Evolutionary conservation across 108 stramenopile species (phyloP).

Genomic region (Nannochloropsis oceanica): DNA sequence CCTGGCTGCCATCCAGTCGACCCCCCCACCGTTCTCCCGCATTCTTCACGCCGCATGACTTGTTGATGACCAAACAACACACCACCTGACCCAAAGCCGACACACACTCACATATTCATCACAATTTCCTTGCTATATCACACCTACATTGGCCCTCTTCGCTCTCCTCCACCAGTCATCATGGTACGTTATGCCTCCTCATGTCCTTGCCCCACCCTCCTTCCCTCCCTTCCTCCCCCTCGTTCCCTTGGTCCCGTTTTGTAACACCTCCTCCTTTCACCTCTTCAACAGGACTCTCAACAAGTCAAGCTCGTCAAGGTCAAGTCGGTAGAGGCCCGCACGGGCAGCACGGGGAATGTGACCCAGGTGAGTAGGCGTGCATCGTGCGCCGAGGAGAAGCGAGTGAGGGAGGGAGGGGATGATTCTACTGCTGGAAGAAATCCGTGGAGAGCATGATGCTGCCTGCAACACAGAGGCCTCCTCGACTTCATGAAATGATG

Average conservation of each 20-base stretch:
- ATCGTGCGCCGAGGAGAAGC: no score
- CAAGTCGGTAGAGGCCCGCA: conserved; percentile 90
- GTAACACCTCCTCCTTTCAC: neutral
- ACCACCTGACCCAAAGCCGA: no score
- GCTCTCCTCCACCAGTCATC: neutral
- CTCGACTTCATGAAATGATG: no score
- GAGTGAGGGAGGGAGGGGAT: no score
- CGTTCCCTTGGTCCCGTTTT: neutral
- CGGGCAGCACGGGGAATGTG: conserved; percentile 99
- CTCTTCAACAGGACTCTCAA: conserved; percentile 24
- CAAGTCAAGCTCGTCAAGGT: conserved; percentile 95
- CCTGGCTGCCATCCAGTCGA: no score
- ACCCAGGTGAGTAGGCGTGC: conserved; percentile 48
- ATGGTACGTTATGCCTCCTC: neutral
- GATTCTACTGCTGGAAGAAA: no score
- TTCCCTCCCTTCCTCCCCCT: neutral
- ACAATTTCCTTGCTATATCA: neutral
- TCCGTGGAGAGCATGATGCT: no score
- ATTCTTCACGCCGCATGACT: no score
- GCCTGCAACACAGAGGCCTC: no score
- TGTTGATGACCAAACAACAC: no score
- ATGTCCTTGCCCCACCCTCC: neutral
- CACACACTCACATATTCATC: neutral
- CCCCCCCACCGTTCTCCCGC: no score
- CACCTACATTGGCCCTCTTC: neutral